phyloP scores from a whole-genome alignment of 225 moss, liverwort and hornwort species.

The Pseudoscleropodium purum region DNA sequence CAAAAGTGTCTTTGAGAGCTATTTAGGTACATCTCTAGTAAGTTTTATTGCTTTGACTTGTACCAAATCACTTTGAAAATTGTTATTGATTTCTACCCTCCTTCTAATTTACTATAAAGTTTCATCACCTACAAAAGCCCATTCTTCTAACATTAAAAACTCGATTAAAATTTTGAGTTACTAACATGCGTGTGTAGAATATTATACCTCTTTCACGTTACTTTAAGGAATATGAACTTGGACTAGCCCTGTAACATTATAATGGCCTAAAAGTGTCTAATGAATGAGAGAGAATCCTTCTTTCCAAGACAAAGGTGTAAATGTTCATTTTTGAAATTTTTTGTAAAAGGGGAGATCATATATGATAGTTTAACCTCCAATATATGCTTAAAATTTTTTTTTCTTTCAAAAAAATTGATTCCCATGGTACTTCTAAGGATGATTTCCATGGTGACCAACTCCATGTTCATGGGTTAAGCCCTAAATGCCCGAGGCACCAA shows the following conservation, averaged over 20 bases:
- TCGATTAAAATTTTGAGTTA: not conserved
- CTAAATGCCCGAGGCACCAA: no score
- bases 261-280: fast-evolving
- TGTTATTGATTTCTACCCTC: fast-evolving
- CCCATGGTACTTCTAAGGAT: fast-evolving
- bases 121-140: not conserved
- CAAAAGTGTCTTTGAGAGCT: no score
- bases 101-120: not conserved
- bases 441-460: not conserved
- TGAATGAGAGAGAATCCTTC: not conserved
- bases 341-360: fast-evolving
- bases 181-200: no score
- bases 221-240: fast-evolving
- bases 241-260: fast-evolving
- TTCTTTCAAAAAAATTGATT: not conserved
- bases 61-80: not conserved
- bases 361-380: not conserved
- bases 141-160: not conserved
- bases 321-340: not conserved
- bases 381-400: not conserved
- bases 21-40: not conserved
- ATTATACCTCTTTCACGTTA: not conserved
- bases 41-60: not conserved
- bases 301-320: not conserved
- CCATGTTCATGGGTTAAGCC: fast-evolving